These are phyloP conservation scores for Ampelomyces quisqualis DNA, from an alignment of 2,329 filamentous ascomycete species.

Conservation along the genomic window DNA sequence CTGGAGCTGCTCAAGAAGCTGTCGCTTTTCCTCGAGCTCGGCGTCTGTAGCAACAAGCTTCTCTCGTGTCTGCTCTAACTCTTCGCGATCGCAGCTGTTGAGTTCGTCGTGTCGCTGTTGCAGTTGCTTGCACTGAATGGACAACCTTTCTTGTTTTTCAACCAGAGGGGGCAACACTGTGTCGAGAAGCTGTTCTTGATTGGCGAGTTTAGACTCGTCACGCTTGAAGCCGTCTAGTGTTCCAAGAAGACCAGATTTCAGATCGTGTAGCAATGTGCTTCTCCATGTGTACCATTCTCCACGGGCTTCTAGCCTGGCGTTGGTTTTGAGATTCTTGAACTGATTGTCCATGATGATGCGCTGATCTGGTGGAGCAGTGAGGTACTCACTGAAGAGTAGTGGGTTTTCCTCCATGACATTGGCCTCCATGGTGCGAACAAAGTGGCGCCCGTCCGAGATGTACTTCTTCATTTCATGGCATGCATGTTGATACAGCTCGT, in stretches of 20 bases:
- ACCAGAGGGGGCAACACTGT: constrained; percentile 66
- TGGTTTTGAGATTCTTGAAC: constrained; percentile 95
- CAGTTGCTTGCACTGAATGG: constrained; percentile 65
- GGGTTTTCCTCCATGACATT: constrained; percentile 91
- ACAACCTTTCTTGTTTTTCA: constrained; percentile 62
- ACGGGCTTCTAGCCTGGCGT: constrained; percentile 86
- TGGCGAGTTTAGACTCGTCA: constrained; percentile 67
- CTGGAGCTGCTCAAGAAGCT: constrained; percentile 66
- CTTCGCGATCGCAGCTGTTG: constrained; percentile 76
- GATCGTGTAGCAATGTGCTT: constrained; percentile 78
- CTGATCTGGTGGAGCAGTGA: constrained; percentile 78
- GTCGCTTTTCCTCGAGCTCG: constrained; percentile 69
- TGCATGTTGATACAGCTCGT: constrained; percentile 92
- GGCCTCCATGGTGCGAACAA: constrained; percentile 86
- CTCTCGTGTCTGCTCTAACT: constrained; percentile 71
- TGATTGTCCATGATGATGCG: constrained; percentile 90
- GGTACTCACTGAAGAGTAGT: constrained; percentile 86
- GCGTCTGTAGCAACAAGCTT: constrained; percentile 64
- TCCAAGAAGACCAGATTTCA: constrained; percentile 76
- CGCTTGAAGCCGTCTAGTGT: constrained; percentile 74
- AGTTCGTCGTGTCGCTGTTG: constrained; percentile 72
- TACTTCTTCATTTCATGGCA: constrained; percentile 96
- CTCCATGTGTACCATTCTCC: constrained; percentile 99
- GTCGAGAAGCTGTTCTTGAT: constrained; percentile 69
- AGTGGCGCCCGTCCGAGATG: constrained; percentile 86